Evolutionary conservation across 352 stramenopile species (phyloP), one percentile per base, ranked within the genome.

Genomic region (Pythium myriotylum): DNA sequence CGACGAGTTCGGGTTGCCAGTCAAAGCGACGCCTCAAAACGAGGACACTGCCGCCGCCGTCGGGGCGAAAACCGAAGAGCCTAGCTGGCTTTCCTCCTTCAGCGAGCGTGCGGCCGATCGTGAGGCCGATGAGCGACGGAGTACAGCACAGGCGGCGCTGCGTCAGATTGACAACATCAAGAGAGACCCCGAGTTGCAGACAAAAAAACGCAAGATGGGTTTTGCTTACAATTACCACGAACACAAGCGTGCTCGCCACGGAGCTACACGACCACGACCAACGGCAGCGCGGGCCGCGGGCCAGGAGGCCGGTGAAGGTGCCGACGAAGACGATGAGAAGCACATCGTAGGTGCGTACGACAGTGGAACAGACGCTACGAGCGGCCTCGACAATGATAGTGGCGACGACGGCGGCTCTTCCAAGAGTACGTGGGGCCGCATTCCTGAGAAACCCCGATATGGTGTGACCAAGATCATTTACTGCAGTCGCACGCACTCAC

Each of bases 401-500:
- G 76, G 86, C 20, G 75, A 72, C 19, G 78, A 91, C 22, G 63
- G 63, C 3, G 19, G 19, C 20, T 32, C 46, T 1, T 46, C 32
- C 10, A 16, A 9, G 4, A 19, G 22, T 22, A 27, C 22, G 35
- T 71, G 56, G 56, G 40, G 17, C 13, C 61, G 16, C 55, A 26
- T 35, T 22, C 64, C 46, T 41, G 76, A 59, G 47, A 72, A 62
- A 10, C 48, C 53, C 1, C 46, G 74, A 0, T 84, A 81, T 57
- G 74, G 76, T 0, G 68, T 92, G 9, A 54, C 79, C 43, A 93
- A 96, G 70, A 92, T 96, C 55, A 94, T 96, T 37, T 96, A 95
- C 54, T 96, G 88, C 72, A 96, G 88, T 76, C 87, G 88, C 22
- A 96, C 88, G 24, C 88, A 96, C 62, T 96, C 88, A 17, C 88